Percentiles rank a stretch among this genome's conserved stretches.
These are phyloP conservation scores for Aspergillus steynii DNA, from an alignment of 495 filamentous ascomycete genomes.

Conservation along the genomic window DNA sequence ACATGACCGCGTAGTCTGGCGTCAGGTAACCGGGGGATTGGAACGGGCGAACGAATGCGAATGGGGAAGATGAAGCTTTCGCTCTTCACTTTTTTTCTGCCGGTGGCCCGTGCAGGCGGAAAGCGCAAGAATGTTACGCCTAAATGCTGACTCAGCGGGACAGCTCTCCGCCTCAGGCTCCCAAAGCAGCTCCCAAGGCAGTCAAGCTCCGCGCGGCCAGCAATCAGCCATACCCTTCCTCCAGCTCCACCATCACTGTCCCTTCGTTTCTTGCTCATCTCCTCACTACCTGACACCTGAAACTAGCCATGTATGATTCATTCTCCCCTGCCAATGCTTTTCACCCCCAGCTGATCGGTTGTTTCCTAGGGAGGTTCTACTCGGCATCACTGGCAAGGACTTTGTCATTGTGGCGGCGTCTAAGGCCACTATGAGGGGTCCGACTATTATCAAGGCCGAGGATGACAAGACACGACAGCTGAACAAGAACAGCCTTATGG, in stretches of 20 bases:
- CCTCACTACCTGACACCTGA: slow-evolving; percentile 7
- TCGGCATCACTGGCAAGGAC: slow-evolving; percentile 98
- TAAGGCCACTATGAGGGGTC: slow-evolving; percentile 95
- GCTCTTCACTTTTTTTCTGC: slow-evolving; percentile 45
- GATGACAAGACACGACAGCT: slow-evolving; percentile 94
- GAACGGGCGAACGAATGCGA: neutral
- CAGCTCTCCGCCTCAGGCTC: slow-evolving; percentile 36
- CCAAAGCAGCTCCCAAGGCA: slow-evolving; percentile 40
- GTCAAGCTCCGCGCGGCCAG: slow-evolving; percentile 44
- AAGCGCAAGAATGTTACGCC: slow-evolving; percentile 26
- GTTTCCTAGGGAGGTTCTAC: slow-evolving; percentile 83
- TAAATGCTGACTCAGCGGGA: slow-evolving; percentile 40
- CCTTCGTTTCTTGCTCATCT: slow-evolving; percentile 19
- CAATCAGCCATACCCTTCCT: slow-evolving; percentile 13
- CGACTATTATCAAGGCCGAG: slow-evolving; percentile 90
- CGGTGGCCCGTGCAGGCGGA: slow-evolving; percentile 33
- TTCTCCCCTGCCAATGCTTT: neutral
- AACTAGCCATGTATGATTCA: slow-evolving; percentile 34
- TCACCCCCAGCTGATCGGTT: slow-evolving; percentile 21
- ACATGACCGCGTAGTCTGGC: slow-evolving; percentile 49
- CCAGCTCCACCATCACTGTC: slow-evolving; percentile 10
- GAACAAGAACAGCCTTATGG: slow-evolving; percentile 93
- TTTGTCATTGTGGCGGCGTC: slow-evolving; percentile 97
- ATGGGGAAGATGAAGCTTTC: slow-evolving; percentile 11
- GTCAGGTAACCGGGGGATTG: slow-evolving; percentile 1